Percentiles rank a stretch among this genome's conserved stretches.
Evolutionary conservation across 2,329 filamentous ascomycete genomes (phyloP).

Genomic region (Penicillium sp.): DNA sequence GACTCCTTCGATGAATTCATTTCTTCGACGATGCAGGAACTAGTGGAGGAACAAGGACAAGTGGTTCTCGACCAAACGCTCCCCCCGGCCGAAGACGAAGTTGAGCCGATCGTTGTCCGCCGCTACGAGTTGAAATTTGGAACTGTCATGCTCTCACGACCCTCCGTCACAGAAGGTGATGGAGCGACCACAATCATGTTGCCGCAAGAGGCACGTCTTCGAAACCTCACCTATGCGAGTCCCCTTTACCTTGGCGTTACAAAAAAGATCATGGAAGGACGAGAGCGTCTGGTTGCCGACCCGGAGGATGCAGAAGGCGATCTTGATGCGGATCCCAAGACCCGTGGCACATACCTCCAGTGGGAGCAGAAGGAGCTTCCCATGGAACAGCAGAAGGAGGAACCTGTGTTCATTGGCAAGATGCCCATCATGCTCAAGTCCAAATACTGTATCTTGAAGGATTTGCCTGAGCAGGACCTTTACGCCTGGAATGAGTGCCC

Average conservation of each 20-base stretch:
- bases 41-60: constrained; percentile 86
- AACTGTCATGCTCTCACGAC: constrained; percentile 81
- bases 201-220: constrained; percentile 91
- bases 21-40: constrained; percentile 86
- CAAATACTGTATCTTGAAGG: constrained; percentile 85
- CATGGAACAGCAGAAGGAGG: constrained; percentile 58
- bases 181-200: constrained; percentile 81
- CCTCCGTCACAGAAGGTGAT: constrained; percentile 89
- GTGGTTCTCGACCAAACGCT: constrained; percentile 93
- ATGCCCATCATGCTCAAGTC: constrained; percentile 98
- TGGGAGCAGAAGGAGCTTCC: constrained; percentile 47
- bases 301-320: constrained; percentile 58
- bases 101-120: constrained; percentile 75
- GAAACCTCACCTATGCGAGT: constrained; percentile 92
- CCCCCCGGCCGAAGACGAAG: constrained; percentile 70
- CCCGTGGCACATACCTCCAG: constrained; percentile 43
- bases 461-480: constrained; percentile 77
- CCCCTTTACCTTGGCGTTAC: constrained; percentile 87
- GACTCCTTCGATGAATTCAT: constrained; percentile 99
- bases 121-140: constrained; percentile 96
- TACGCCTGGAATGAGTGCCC: constrained; percentile 95
- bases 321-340: constrained; percentile 50
- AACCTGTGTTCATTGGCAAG: constrained; percentile 88
- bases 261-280: constrained; percentile 78
- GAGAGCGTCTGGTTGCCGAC: constrained; percentile 72